Evolutionary conservation across 139 green algal genomes (phyloP).

Genomic region (Coelastrella sp.): DNA sequence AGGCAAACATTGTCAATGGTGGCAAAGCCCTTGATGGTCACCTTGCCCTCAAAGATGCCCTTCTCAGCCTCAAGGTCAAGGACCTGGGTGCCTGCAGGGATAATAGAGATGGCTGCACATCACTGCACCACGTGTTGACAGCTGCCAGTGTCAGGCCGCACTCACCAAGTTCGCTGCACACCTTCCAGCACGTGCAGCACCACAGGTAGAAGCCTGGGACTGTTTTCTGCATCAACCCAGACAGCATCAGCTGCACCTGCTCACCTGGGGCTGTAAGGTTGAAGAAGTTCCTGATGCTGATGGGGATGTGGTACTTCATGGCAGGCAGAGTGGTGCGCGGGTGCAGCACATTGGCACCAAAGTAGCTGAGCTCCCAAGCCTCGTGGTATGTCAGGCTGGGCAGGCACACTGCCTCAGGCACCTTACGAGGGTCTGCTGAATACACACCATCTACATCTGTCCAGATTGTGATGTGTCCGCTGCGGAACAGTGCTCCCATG

Average conservation of each 20-base stretch:
- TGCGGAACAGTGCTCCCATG: slow-evolving; percentile 87
- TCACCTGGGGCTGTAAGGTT: slow-evolving; percentile 81
- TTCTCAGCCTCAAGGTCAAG: slow-evolving; percentile 49
- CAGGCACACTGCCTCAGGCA: slow-evolving; percentile 54
- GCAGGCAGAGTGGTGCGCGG: slow-evolving; percentile 95
- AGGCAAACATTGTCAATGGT: slow-evolving; percentile 96
- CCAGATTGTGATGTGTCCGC: slow-evolving; percentile 95
- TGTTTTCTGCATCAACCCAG: neutral
- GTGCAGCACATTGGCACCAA: slow-evolving; percentile 98
- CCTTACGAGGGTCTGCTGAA: slow-evolving; percentile 94
- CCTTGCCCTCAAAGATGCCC: slow-evolving; percentile 47
- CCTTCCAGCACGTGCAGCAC: neutral
- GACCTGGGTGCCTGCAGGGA: slow-evolving; percentile 57
- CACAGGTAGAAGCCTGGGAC: neutral
- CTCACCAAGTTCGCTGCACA: no score
- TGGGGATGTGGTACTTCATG: slow-evolving; percentile 95
- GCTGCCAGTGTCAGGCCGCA: neutral
- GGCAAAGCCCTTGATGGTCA: slow-evolving; percentile 95
- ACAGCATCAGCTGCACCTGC: neutral
- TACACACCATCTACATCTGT: slow-evolving; percentile 98
- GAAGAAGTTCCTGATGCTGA: slow-evolving; percentile 98
- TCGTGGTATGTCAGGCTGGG: slow-evolving; percentile 91
- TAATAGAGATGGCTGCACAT: neutral
- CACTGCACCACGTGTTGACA: neutral
- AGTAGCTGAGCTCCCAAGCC: slow-evolving; percentile 98